Conservation (phyloP, 768 basidiomycete genomes). For the Coprinopsis strossmayeri region DNA sequence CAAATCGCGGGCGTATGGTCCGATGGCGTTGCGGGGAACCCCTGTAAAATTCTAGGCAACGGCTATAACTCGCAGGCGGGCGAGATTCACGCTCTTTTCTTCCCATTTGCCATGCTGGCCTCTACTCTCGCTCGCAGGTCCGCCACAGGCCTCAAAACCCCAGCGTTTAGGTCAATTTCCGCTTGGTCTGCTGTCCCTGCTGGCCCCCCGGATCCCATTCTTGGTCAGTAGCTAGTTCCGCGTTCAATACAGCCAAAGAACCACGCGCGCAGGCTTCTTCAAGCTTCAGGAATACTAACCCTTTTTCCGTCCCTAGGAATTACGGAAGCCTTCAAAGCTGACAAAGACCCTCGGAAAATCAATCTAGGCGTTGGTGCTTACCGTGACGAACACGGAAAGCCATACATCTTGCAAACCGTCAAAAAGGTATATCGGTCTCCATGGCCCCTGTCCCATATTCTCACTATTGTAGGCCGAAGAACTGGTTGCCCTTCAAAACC, state of each 20-base stretch:
- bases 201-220: slow-evolving; percentile 90
- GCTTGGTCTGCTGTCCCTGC: slow-evolving; percentile 79
- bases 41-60: not conserved
- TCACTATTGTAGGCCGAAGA: slow-evolving; percentile 61
- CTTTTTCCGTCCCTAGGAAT: slow-evolving; percentile 45
- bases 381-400: slow-evolving; percentile 91
- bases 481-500: slow-evolving; percentile 50
- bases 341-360: slow-evolving; percentile 88
- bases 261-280: too few relatives aligned
- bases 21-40: not conserved
- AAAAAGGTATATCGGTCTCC: slow-evolving; percentile 49
- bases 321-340: slow-evolving; percentile 94
- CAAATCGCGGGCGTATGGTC: slow-evolving; percentile 16
- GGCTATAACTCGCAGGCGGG: not conserved
- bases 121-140: slow-evolving; percentile 47
- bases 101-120: slow-evolving; percentile 33
- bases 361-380: slow-evolving; percentile 98
- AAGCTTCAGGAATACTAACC: slow-evolving; percentile 1
- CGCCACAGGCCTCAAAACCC: slow-evolving; percentile 27
- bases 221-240: slow-evolving; percentile 48
- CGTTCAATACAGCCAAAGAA: too few relatives aligned
- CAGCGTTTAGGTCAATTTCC: slow-evolving; percentile 47
- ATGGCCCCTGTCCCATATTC: slow-evolving; percentile 7
- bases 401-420: slow-evolving; percentile 86
- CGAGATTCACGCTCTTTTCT: slow-evolving; percentile 20